These are phyloP conservation scores for Corymbia maculata DNA, from an alignment of 345 rosid genomes.

Conservation along the genomic window DNA sequence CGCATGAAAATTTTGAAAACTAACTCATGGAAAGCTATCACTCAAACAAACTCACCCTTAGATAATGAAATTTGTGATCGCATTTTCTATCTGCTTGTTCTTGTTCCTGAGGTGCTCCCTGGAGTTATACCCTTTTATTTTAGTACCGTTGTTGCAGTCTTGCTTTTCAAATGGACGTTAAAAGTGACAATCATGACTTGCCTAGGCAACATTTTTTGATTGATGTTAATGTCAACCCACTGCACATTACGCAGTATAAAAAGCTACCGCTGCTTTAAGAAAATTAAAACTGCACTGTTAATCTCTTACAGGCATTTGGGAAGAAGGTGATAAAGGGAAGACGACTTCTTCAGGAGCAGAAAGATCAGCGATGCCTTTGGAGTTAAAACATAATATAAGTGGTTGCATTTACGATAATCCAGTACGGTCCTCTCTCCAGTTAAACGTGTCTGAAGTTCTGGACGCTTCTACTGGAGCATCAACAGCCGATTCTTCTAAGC, in stretches of 20 bases:
- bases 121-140: not conserved
- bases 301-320: not conserved
- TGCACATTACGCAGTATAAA: not conserved
- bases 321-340: not conserved
- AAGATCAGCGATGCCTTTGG: conserved; percentile 20
- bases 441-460: not conserved
- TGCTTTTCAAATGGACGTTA: not conserved
- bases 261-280: not conserved
- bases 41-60: not conserved
- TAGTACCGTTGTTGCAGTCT: not conserved
- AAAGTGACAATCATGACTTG: not conserved
- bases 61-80: not conserved
- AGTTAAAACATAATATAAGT: conserved; percentile 6
- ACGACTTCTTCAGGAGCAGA: conserved; percentile 15
- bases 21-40: not conserved
- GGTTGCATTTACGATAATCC: not conserved
- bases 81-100: not conserved
- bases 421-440: not conserved
- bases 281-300: not conserved
- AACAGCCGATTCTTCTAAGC: conserved; percentile 11
- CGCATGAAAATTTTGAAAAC: not conserved
- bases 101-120: not conserved
- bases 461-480: conserved; percentile 10
- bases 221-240: not conserved
- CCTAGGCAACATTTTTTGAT: not conserved